Conservation (phyloP, 129 eudicot species). For the Flaveria ramosissima region DNA sequence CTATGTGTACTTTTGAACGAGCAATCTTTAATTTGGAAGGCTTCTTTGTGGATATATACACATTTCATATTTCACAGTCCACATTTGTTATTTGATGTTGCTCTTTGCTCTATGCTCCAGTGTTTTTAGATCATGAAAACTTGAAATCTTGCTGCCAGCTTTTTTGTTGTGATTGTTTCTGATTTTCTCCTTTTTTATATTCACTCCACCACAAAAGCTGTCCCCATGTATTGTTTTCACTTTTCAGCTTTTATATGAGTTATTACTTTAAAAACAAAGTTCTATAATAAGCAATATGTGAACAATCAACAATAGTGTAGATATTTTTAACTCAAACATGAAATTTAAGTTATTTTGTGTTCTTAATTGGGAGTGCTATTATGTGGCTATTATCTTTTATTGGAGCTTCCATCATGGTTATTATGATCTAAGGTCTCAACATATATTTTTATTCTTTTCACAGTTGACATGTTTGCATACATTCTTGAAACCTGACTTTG, state of each 20-base stretch:
- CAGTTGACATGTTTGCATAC: neutral
- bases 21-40: neutral
- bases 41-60: slow-evolving; percentile 17
- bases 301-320: neutral
- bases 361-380: neutral
- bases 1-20: too few relatives aligned
- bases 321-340: neutral
- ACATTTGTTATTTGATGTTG: neutral
- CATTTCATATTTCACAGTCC: neutral
- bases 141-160: slow-evolving; percentile 8
- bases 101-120: neutral
- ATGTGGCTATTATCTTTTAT: neutral
- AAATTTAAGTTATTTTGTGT: neutral
- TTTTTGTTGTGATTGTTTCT: slow-evolving; percentile 2
- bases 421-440: neutral
- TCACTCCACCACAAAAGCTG: neutral
- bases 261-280: neutral
- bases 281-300: neutral
- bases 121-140: neutral
- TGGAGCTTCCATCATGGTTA: neutral
- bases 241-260: neutral
- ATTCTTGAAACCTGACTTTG: neutral
- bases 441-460: neutral
- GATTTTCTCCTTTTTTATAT: neutral
- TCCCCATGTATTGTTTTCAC: neutral